These are phyloP conservation scores for Solanum microdontum DNA, from an alignment of 257 asterid species.

Conservation along the genomic window DNA sequence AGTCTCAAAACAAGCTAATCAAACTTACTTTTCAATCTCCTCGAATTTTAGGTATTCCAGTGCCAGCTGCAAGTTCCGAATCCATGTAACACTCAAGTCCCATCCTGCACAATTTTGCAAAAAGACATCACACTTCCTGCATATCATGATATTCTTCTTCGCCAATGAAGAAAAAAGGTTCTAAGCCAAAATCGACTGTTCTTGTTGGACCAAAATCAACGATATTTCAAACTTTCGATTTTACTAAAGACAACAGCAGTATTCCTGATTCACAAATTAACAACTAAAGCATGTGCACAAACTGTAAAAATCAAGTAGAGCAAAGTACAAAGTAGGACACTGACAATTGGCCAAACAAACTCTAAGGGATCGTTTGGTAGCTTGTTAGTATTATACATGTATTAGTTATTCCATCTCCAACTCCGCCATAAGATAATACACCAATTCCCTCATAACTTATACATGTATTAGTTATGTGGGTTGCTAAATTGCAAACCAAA, in stretches of 20 bases:
- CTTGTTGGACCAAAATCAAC: background rate
- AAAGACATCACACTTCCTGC: background rate
- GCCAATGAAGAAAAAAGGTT: constrained; percentile 4
- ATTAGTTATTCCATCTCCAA: background rate
- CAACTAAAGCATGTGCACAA: background rate
- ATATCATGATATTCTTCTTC: background rate
- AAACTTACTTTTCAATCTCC: constrained; percentile 69
- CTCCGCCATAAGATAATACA: background rate
- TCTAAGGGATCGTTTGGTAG: background rate
- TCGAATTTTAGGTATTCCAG: constrained; percentile 75
- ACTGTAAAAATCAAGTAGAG: background rate
- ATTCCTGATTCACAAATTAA: background rate
- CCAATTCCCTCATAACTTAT: background rate
- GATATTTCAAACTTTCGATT: background rate
- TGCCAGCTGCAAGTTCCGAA: constrained; percentile 83
- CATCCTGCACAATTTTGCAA: constrained; percentile 46
- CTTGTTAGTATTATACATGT: background rate
- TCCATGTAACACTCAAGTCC: constrained; percentile 65
- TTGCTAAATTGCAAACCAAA: background rate
- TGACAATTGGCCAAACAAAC: background rate
- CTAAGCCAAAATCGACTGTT: background rate
- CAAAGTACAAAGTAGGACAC: background rate
- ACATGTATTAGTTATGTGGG: background rate
- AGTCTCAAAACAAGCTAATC: background rate
- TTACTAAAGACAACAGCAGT: background rate